phyloP scores from a whole-genome alignment of 2,329 filamentous ascomycete species.

The Cadophora gregata region DNA sequence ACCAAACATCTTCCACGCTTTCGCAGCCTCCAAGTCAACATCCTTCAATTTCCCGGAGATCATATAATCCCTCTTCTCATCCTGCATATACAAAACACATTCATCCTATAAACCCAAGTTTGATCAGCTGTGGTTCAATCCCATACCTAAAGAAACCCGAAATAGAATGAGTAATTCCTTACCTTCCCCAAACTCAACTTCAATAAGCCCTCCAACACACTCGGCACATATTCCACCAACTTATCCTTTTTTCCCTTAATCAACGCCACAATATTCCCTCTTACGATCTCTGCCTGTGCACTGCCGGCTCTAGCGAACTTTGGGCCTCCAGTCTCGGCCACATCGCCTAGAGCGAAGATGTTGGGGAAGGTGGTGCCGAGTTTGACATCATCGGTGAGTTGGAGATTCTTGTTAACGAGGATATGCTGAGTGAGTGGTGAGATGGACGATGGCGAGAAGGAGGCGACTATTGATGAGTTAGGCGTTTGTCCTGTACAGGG shows the following conservation, averaged over 20 bases:
- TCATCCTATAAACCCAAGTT: slow-evolving; percentile 25
- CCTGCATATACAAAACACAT: slow-evolving; percentile 26
- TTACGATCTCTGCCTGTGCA: slow-evolving; percentile 52
- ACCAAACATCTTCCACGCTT: slow-evolving; percentile 32
- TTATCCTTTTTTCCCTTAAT: slow-evolving; percentile 43
- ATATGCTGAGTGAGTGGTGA: slow-evolving; percentile 39
- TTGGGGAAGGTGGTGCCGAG: slow-evolving; percentile 30
- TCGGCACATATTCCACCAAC: slow-evolving; percentile 41
- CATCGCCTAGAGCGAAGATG: slow-evolving; percentile 59
- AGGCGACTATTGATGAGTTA: slow-evolving; percentile 42
- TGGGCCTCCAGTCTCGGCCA: slow-evolving; percentile 51
- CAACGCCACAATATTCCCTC: slow-evolving; percentile 51
- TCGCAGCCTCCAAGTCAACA: slow-evolving; percentile 29
- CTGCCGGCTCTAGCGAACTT: slow-evolving; percentile 53
- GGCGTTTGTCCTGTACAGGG: slow-evolving; percentile 55
- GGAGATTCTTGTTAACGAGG: slow-evolving; percentile 52
- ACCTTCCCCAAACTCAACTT: slow-evolving; percentile 48
- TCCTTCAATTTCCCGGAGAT: slow-evolving; percentile 24
- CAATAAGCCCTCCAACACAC: slow-evolving; percentile 45
- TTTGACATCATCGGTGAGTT: slow-evolving; percentile 43
- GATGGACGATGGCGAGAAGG: slow-evolving; percentile 34
- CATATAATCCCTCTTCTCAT: slow-evolving; percentile 30
- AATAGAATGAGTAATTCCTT: not conserved
- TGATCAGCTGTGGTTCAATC: not conserved
- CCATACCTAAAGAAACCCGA: too few relatives aligned